Evolutionary conservation across 345 rosid species (phyloP).

Genomic region (Linum trigynum): DNA sequence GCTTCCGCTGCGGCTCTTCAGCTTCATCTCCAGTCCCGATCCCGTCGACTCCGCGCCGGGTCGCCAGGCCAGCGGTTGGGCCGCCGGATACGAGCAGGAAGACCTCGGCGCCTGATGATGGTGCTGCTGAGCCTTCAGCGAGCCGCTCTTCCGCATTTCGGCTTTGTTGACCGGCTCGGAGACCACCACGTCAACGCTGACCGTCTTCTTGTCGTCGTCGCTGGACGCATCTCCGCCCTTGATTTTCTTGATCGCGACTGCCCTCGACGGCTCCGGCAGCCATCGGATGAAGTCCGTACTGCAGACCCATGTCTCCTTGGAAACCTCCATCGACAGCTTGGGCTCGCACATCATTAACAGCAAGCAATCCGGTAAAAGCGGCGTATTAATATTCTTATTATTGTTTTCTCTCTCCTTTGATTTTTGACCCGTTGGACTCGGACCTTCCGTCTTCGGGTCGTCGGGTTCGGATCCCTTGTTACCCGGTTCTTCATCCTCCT

Average conservation of each 20-base stretch:
- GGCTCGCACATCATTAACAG: constrained; percentile 94
- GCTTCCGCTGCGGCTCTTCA: constrained; percentile 40
- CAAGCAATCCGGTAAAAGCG: constrained; percentile 65
- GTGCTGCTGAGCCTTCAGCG: constrained; percentile 8
- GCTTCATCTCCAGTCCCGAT: constrained; percentile 13
- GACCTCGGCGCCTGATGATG: constrained; percentile 66
- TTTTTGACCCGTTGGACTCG: constrained; percentile 30
- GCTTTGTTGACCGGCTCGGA: constrained; percentile 20
- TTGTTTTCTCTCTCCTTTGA: constrained; percentile 26
- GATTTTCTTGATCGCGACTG: constrained; percentile 18
- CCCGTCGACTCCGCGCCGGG: constrained; percentile 31
- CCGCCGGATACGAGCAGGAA: constrained; percentile 64
- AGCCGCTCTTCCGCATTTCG: constrained; percentile 16
- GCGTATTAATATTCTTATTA: background rate
- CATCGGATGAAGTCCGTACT: constrained; percentile 75
- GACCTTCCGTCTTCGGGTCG: constrained; percentile 12
- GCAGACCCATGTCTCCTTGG: constrained; percentile 94
- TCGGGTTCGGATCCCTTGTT: constrained; percentile 29
- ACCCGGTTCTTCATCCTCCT: constrained; percentile 6
- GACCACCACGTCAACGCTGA: constrained; percentile 25
- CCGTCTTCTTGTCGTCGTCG: constrained; percentile 25
- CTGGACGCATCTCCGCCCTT: constrained; percentile 27
- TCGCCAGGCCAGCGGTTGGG: constrained; percentile 15
- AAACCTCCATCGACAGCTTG: constrained; percentile 95
- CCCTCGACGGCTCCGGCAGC: constrained; percentile 35